phyloP scores from a whole-genome alignment of 371 early-diverging fungal genomes.

The Synchytrium microbalum region DNA sequence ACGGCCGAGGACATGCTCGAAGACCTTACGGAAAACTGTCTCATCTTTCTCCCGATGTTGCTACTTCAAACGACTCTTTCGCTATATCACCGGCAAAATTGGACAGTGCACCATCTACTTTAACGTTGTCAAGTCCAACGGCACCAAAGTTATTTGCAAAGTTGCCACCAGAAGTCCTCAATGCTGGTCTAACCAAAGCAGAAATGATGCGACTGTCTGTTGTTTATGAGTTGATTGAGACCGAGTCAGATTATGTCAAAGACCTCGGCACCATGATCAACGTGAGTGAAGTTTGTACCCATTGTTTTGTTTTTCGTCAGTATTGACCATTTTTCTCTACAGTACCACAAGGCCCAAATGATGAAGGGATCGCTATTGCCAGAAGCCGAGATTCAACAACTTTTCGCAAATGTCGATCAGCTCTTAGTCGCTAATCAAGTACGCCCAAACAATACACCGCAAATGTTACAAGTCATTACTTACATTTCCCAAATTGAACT shows the following conservation, averaged over 20 bases:
- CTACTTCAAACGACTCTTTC: no score
- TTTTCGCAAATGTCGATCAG: slow-evolving; percentile 43
- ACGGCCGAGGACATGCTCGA: no score
- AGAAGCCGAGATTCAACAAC: slow-evolving; percentile 23
- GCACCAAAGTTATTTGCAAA: slow-evolving; percentile 32
- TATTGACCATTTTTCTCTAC: slow-evolving; percentile 2
- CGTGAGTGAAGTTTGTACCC: slow-evolving; percentile 16
- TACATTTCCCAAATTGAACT: no score
- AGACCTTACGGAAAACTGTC: no score
- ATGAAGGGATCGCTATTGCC: slow-evolving; percentile 21
- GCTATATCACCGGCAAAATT: no score
- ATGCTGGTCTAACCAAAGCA: slow-evolving; percentile 30
- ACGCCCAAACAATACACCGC: no score
- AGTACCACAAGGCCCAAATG: slow-evolving; percentile 35
- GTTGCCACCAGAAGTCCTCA: slow-evolving; percentile 33
- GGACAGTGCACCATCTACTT: no score
- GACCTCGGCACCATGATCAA: slow-evolving; percentile 39
- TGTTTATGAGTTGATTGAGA: slow-evolving; percentile 48
- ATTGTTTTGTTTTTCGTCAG: slow-evolving; percentile 9
- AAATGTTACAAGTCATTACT: no score
- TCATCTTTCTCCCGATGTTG: no score
- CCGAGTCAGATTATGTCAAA: slow-evolving; percentile 41
- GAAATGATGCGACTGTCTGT: slow-evolving; percentile 43
- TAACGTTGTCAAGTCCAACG: no score
- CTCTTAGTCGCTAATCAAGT: slow-evolving; percentile 36